Percentiles rank a stretch among this genome's conserved stretches.
These are phyloP conservation scores for Suillus weaverae DNA, from an alignment of 768 basidiomycete species.

Conservation along the genomic window DNA sequence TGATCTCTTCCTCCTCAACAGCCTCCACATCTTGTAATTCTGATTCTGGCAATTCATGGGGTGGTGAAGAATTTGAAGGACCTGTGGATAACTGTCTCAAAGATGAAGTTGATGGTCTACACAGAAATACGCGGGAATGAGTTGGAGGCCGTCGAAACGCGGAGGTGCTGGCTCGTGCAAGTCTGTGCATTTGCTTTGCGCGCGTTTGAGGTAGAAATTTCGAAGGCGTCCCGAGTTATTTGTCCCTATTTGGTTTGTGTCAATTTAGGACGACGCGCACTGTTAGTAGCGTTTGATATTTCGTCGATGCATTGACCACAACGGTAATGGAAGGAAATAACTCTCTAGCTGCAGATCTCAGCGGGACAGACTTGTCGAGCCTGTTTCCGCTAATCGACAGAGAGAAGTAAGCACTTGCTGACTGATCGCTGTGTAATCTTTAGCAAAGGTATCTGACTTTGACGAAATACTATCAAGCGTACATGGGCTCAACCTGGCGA, in stretches of 20 bases:
- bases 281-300: neutral
- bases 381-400: slow-evolving; percentile 62
- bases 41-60: slow-evolving; percentile 3
- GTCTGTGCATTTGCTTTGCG: slow-evolving; percentile 26
- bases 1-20: slow-evolving; percentile 8
- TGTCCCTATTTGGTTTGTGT: slow-evolving; percentile 19
- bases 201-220: slow-evolving; percentile 16
- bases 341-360: slow-evolving; percentile 46
- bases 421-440: neutral
- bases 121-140: slow-evolving; percentile 5
- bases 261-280: slow-evolving; percentile 17
- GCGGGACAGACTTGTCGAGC: slow-evolving; percentile 52
- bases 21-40: slow-evolving; percentile 1
- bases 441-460: slow-evolving; percentile 1
- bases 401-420: slow-evolving; percentile 53
- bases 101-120: neutral
- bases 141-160: slow-evolving; percentile 15
- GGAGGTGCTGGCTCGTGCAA: slow-evolving; percentile 16
- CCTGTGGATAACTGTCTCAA: slow-evolving; percentile 21
- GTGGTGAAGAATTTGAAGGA: slow-evolving; percentile 3
- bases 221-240: slow-evolving; percentile 4
- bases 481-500: slow-evolving; percentile 73
- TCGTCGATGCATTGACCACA: slow-evolving; percentile 9
- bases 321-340: slow-evolving; percentile 22
- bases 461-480: slow-evolving; percentile 46